phyloP scores from a whole-genome alignment of 2,329 filamentous ascomycete genomes.

The Chaetomiaceae sp. region DNA sequence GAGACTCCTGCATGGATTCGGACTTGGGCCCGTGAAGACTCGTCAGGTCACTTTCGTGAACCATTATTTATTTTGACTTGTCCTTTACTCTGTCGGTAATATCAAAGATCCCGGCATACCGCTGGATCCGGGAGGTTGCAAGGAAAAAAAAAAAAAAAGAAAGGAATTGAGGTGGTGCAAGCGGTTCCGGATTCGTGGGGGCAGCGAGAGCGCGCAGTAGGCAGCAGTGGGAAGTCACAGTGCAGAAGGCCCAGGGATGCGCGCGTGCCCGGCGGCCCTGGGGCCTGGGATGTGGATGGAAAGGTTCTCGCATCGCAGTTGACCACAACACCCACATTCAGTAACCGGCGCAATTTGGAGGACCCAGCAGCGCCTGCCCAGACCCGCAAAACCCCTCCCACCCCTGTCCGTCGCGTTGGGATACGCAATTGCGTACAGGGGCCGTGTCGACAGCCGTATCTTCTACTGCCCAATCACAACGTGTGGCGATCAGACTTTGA shows the following conservation, averaged over 20 bases:
- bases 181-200: no score
- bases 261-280: background rate
- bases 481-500: slow-evolving; percentile 36
- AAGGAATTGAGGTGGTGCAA: no score
- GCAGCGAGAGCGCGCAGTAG: no score
- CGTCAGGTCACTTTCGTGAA: no score
- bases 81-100: no score
- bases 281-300: background rate
- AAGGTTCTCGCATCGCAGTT: no score
- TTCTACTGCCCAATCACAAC: slow-evolving; percentile 34
- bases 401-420: slow-evolving; percentile 16
- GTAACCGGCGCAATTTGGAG: background rate
- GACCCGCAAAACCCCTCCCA: slow-evolving; percentile 12
- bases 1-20: background rate
- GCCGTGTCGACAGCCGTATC: slow-evolving; percentile 22
- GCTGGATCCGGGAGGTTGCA: no score
- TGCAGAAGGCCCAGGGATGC: no score
- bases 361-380: slow-evolving; percentile 3
- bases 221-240: no score
- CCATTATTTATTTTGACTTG: no score
- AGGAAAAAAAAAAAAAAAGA: no score
- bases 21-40: background rate
- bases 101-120: no score
- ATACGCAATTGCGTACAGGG: slow-evolving; percentile 19
- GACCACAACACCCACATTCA: background rate